These are phyloP conservation scores for Pythium diclinum DNA, from an alignment of 352 stramenopile genomes.

Conservation along the genomic window DNA sequence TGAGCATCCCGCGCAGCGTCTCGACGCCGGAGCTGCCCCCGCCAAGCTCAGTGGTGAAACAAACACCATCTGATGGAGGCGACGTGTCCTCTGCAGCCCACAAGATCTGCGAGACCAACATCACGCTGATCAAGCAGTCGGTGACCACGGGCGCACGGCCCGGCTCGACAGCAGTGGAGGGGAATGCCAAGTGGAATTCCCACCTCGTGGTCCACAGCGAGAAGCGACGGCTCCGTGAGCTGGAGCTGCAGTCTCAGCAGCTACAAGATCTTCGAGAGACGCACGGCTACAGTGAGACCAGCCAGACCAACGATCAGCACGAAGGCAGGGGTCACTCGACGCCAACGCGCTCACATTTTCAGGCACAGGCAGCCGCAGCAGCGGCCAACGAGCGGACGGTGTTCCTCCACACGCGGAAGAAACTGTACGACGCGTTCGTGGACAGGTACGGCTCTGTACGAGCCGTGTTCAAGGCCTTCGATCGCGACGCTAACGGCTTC, in stretches of 20 bases:
- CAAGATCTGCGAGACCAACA: conserved; percentile 44
- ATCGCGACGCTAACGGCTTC: conserved; percentile 56
- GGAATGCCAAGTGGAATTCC: neutral
- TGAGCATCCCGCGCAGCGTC: conserved; percentile 30
- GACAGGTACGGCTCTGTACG: conserved; percentile 76
- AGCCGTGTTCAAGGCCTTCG: conserved; percentile 72
- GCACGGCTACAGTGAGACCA: neutral
- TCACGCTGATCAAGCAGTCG: conserved; percentile 41
- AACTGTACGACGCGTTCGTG: conserved; percentile 63
- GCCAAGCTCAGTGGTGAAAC: neutral
- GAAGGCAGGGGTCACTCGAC: neutral
- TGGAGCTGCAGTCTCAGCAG: neutral
- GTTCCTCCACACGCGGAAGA: conserved; percentile 44
- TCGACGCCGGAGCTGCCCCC: conserved; percentile 20
- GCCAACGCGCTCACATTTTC: neutral
- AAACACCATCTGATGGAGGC: neutral
- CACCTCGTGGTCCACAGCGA: conserved; percentile 19
- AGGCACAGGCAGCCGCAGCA: neutral
- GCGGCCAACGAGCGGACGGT: conserved; percentile 6
- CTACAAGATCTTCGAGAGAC: neutral
- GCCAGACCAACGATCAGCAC: neutral
- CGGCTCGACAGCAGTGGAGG: neutral
- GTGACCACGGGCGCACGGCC: conserved; percentile 2
- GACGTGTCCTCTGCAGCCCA: conserved; percentile 28
- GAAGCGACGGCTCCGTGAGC: conserved; percentile 15